A percentile compares a stretch with the other conserved stretches of the same genome.
These are phyloP conservation scores for Apiospora kogelbergensis DNA, from an alignment of 2,329 filamentous ascomycete genomes.

Conservation along the genomic window DNA sequence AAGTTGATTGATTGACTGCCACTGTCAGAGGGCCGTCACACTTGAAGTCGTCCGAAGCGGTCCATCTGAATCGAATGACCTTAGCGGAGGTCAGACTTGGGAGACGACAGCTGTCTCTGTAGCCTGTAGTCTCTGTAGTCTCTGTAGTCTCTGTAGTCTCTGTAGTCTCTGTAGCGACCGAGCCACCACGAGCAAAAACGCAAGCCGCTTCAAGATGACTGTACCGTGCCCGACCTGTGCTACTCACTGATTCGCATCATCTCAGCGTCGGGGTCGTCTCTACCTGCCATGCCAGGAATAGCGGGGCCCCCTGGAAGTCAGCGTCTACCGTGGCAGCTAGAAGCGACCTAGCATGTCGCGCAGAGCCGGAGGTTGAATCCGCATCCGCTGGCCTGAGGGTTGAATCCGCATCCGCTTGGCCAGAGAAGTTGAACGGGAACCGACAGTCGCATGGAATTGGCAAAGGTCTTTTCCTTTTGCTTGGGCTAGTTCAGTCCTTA, in stretches of 20 bases:
- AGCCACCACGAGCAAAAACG: background rate
- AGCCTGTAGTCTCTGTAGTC: background rate
- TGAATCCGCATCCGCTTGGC: background rate
- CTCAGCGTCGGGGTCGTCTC: too few relatives aligned
- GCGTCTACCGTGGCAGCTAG: too few relatives aligned
- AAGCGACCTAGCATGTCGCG: too few relatives aligned
- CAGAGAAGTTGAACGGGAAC: background rate
- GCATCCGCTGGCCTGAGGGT: background rate
- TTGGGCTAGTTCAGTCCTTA: background rate
- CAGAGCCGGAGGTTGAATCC: too few relatives aligned
- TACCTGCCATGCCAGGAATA: too few relatives aligned
- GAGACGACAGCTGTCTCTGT: background rate
- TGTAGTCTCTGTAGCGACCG: too few relatives aligned
- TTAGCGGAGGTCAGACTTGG: background rate
- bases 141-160: too few relatives aligned
- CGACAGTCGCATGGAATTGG: background rate
- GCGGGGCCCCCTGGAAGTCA: too few relatives aligned
- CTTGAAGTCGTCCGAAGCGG: background rate
- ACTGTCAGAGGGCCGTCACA: background rate
- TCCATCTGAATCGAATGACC: background rate
- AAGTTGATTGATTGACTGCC: background rate
- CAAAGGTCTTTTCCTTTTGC: background rate
- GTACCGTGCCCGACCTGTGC: too few relatives aligned
- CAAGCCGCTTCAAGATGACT: too few relatives aligned
- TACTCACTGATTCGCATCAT: too few relatives aligned